Base-by-base conservation (phyloP, 768 basidiomycete genomes). In the Terana coerulea region DNA sequence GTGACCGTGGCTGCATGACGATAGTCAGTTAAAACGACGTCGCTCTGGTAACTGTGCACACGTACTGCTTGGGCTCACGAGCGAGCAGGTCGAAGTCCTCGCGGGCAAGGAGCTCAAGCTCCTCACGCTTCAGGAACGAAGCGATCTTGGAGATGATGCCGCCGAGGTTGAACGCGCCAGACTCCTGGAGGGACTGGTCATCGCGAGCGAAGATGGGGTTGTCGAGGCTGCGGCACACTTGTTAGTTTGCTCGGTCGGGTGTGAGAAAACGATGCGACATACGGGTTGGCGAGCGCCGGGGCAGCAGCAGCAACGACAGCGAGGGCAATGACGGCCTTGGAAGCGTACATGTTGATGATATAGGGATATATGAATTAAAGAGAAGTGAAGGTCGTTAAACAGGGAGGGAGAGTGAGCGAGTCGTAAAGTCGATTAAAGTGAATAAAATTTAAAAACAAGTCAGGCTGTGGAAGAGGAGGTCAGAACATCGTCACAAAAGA, bases 161-260 rank as follows among this genome's bases (percentile, higher is more conserved):
- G 4, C 28, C 25, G 39, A 50, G 24, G 49, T 33, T 40, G 49
- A 50, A 50, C 5, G 49, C 49, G 21, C 49, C 49, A 22, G 49
- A 50, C 22, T 39, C 24, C n/a, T 19, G 21, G 19, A 46, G 31
- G 21, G 45, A 33, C 9, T 31, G 19, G 11, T 46, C 45, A 1
- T 46, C 45, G 12, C 45, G 45, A 21, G 45, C 9, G 25, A 14
- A n/a, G 19, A 46, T 29, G 29, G 45, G 30, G 11, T 34, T 21
- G 29, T 5, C 19, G 39, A n/a, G 34, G 1, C 45, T 46, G 3
- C 25, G n/a, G n/a, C n/a, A n/a, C n/a, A n/a, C n/a, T n/a, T n/a
- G n/a, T n/a, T n/a, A n/a, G n/a, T n/a, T n/a, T n/a, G n/a, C n/a
- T n/a, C n/a, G n/a, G n/a, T n/a, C n/a, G n/a, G n/a, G n/a, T n/a